Base-by-base conservation (phyloP, 108 stramenopile genomes). In the Nitzschia putrida region DNA sequence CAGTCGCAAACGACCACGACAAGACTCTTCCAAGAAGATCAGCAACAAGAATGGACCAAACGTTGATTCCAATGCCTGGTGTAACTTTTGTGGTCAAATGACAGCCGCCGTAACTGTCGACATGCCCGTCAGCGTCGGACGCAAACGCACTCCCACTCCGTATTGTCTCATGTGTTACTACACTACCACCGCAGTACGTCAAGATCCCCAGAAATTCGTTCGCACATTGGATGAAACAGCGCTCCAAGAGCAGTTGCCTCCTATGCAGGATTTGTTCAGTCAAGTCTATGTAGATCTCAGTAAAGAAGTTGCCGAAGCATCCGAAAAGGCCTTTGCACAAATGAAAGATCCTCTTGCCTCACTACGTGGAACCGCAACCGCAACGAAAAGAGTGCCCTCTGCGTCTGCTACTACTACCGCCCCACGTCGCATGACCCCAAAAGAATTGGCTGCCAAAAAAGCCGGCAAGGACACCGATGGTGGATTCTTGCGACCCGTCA, bases 101-200 rank as follows among this genome's bases (percentile, higher is more conserved):
- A 73, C 73, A 11, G 70, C 78, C 11, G 78, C 69, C 2, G 39
- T 80, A 0, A 3, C 26, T 2, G 70, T 80, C 0, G 23, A 68
- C 18, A 22, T 74, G 60, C 77, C 77, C 8, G 64, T 69, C 39
- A 43, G 54, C 8, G 53, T 66, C 20, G 56, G 72, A 7, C 56
- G 52, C 40, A 78, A 74, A 34, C 67, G 72, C 12, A 53, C 72
- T 14, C 21, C 64, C 0, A 72, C 61, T 22, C 40, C 69, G 12
- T 72, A 81, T 53, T 92, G 91, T 70, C 43, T 89, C 16, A 47
- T 78, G 2, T 88, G 89, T 45, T 92, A 92, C 69, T 92, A 85
- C 74, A 85, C 88, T 8, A 84, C 91, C 20, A 80, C 80, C 5
- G 87, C 83, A 21, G 72, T 83, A 26, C 86, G 81, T 18, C 63